These are phyloP conservation scores for Fonsecaea pedrosoi DNA, from an alignment of 2,329 filamentous ascomycete genomes.

Conservation along the genomic window DNA sequence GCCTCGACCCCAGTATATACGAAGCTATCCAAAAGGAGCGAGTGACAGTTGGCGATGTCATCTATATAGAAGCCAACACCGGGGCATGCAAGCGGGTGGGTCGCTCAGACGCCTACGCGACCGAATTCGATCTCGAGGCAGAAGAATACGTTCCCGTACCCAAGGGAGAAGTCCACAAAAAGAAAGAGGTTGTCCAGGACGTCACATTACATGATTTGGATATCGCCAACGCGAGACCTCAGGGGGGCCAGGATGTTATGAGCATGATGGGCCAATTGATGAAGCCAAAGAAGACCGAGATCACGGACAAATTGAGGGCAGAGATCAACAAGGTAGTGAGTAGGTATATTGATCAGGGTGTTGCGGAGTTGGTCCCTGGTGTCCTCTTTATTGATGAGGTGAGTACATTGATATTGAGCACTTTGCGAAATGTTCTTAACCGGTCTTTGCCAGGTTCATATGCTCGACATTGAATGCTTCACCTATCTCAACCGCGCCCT, in stretches of 20 bases:
- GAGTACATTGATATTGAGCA: conserved; percentile 43
- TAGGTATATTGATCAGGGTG: conserved; percentile 98
- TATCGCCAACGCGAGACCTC: conserved; percentile 90
- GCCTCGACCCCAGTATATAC: conserved; percentile 96
- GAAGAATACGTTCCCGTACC: conserved; percentile 99
- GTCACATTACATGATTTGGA: conserved; percentile 97
- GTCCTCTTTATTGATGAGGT: conserved; percentile 99
- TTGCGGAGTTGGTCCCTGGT: conserved; percentile 96
- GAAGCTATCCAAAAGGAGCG: conserved; percentile 99
- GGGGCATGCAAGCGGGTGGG: conserved; percentile 97
- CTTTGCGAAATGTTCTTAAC: conserved; percentile 17
- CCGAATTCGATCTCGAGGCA: conserved; percentile 97
- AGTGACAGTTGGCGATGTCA: conserved; percentile 93
- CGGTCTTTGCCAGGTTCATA: conserved; percentile 75
- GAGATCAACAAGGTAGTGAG: conserved; percentile 99
- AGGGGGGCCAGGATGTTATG: conserved; percentile 99
- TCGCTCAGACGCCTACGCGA: conserved; percentile 93
- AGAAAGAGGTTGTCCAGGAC: conserved; percentile 99
- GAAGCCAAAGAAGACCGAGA: conserved; percentile 99
- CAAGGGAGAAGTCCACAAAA: conserved; percentile 99
- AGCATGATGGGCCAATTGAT: conserved; percentile 99
- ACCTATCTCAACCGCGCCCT: conserved; percentile 98
- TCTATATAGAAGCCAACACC: conserved; percentile 99
- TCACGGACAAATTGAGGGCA: conserved; percentile 91
- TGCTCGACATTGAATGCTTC: conserved; percentile 99